phyloP scores from a whole-genome alignment of 805 yeast genomes.

The Yamadazyma olivae region DNA sequence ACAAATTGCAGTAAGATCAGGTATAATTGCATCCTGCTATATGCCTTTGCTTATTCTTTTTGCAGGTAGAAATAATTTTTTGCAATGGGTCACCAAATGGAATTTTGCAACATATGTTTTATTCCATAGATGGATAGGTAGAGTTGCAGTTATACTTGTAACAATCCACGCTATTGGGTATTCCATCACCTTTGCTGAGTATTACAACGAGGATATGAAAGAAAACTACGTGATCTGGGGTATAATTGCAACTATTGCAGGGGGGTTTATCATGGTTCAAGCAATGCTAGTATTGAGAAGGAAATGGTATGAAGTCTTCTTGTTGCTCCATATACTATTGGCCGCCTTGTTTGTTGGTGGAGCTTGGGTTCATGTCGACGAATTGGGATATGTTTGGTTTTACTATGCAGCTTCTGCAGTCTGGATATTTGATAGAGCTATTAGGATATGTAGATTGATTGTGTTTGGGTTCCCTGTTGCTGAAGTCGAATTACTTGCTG shows the following conservation, averaged over 20 bases:
- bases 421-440: constrained; percentile 35
- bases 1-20: constrained; percentile 50
- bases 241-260: constrained; percentile 33
- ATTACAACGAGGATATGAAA: constrained; percentile 13
- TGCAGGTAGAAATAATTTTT: constrained; percentile 61
- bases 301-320: constrained; percentile 34
- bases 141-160: constrained; percentile 26
- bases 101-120: constrained; percentile 38
- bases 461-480: constrained; percentile 36
- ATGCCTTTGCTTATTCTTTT: constrained; percentile 55
- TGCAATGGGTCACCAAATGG: constrained; percentile 62
- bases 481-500: constrained; percentile 24
- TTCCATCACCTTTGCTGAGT: constrained; percentile 14
- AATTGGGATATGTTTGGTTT: constrained; percentile 28
- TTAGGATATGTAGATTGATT: constrained; percentile 24
- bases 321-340: constrained; percentile 30
- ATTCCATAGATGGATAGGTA: constrained; percentile 46
- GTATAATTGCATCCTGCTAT: constrained; percentile 42
- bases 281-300: constrained; percentile 33
- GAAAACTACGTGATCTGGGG: constrained; percentile 31
- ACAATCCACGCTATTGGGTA: constrained; percentile 30
- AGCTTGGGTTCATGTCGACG: constrained; percentile 40
- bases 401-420: constrained; percentile 30
- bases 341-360: constrained; percentile 44
- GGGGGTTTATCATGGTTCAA: constrained; percentile 27